Percentiles rank a stretch among this genome's conserved stretches.
Evolutionary conservation across 805 yeast species (phyloP).

Genomic region (Saturnispora galanensis): DNA sequence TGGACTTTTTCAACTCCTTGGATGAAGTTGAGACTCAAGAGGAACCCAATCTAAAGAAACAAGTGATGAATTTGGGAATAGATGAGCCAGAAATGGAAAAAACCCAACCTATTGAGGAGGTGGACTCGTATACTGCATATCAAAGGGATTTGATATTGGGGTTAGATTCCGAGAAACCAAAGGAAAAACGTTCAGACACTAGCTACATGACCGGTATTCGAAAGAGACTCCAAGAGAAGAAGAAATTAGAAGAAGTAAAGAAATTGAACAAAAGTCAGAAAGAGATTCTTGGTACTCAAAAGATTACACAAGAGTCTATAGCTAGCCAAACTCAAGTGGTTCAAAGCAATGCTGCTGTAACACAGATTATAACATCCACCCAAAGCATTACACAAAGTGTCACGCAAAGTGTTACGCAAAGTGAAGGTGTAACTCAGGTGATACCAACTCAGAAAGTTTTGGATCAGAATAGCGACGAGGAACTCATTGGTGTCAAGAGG

Average conservation of each 20-base stretch:
- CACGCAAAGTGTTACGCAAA: neutral
- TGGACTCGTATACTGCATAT: neutral
- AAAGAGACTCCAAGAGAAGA: conserved; percentile 6
- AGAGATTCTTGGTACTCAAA: neutral
- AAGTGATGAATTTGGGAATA: neutral
- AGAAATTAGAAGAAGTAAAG: conserved; percentile 1
- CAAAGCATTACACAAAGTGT: neutral
- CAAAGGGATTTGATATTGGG: conserved; percentile 6
- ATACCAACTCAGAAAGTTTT: conserved; percentile 4
- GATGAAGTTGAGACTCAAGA: neutral
- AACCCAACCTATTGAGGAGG: neutral
- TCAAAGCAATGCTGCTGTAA: neutral
- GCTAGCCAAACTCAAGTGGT: neutral
- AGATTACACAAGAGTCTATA: neutral
- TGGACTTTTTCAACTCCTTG: conserved; percentile 1
- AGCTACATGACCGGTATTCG: conserved; percentile 7
- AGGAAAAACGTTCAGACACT: neutral
- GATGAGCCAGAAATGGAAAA: neutral
- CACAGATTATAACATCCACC: neutral
- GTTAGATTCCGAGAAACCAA: neutral
- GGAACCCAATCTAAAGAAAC: neutral
- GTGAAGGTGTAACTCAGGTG: neutral
- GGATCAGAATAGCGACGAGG: conserved; percentile 6
- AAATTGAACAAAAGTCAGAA: neutral
- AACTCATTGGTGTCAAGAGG: neutral